Percentiles rank a stretch among this genome's conserved stretches.
phyloP scores from a whole-genome alignment of 2,329 filamentous ascomycete species.

The Metarhizium guizhouense region DNA sequence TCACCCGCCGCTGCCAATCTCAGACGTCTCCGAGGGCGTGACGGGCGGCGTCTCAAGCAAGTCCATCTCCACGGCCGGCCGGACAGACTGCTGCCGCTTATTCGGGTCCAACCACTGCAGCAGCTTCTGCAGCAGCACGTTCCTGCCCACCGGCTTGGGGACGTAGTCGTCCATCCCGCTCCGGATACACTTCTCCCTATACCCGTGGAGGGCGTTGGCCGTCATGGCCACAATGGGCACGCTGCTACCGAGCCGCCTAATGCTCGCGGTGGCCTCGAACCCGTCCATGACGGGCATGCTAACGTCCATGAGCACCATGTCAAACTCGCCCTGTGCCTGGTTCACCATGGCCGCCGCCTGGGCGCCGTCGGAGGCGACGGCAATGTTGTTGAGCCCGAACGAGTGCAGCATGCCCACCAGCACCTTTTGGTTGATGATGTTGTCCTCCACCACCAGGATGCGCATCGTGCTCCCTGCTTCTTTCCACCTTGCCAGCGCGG shows the following conservation, averaged over 20 bases:
- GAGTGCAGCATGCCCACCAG: slow-evolving; percentile 10
- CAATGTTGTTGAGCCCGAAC: slow-evolving; percentile 12
- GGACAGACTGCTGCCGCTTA: background rate
- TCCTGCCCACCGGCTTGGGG: slow-evolving; percentile 40
- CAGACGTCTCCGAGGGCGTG: background rate
- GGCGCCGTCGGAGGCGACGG: slow-evolving; percentile 15
- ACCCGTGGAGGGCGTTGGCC: slow-evolving; percentile 45
- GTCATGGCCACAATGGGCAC: slow-evolving; percentile 48
- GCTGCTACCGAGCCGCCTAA: slow-evolving; percentile 29
- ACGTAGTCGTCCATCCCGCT: slow-evolving; percentile 49
- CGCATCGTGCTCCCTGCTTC: background rate
- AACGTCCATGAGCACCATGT: slow-evolving; percentile 31
- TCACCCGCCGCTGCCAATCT: background rate
- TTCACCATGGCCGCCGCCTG: slow-evolving; percentile 17
- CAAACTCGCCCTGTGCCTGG: slow-evolving; percentile 7
- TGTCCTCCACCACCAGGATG: slow-evolving; percentile 24
- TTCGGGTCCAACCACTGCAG: slow-evolving; percentile 11
- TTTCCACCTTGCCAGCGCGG: background rate
- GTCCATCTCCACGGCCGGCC: slow-evolving; percentile 6
- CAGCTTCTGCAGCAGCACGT: slow-evolving; percentile 14
- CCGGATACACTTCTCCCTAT: slow-evolving; percentile 42
- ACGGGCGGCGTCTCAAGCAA: background rate
- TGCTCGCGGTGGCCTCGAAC: slow-evolving; percentile 28
- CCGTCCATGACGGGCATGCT: slow-evolving; percentile 46
- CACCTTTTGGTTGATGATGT: slow-evolving; percentile 24